Conservation (phyloP, 805 yeast species). For the Blastobotrys robertii region DNA sequence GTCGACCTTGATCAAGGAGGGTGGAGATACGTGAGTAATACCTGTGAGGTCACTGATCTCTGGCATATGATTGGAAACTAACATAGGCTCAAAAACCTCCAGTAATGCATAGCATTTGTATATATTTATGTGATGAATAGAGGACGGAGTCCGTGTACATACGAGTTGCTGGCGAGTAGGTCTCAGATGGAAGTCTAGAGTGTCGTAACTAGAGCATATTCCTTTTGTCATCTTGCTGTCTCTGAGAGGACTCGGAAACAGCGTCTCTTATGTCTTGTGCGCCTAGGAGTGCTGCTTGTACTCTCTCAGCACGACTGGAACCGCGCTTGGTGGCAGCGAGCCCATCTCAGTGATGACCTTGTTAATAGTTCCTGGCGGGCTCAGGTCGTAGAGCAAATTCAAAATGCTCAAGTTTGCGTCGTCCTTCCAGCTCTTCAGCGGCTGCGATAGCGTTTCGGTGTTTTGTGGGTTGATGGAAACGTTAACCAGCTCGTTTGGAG, state of each 20-base stretch:
- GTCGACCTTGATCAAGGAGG: conserved; percentile 51
- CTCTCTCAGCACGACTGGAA: conserved; percentile 92
- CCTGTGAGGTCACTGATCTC: too few relatives aligned
- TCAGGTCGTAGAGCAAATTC: conserved; percentile 84
- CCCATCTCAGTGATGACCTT: conserved; percentile 96
- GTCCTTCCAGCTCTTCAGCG: conserved; percentile 16
- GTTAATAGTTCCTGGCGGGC: conserved; percentile 88
- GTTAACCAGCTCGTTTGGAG: conserved; percentile 25
- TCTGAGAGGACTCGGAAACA: neutral
- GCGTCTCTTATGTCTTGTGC: too few relatives aligned
- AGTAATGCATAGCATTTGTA: neutral
- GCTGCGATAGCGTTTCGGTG: conserved; percentile 12
- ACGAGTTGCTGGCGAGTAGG: too few relatives aligned
- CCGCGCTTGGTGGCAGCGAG: conserved; percentile 94
- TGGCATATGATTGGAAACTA: too few relatives aligned
- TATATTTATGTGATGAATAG: too few relatives aligned
- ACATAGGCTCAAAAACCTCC: neutral
- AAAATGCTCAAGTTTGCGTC: conserved; percentile 49
- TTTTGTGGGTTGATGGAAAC: conserved; percentile 20
- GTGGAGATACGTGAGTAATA: conserved; percentile 17
- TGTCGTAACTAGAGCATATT: too few relatives aligned
- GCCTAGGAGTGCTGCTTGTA: conserved; percentile 39
- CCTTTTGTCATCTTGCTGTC: neutral
- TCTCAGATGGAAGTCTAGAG: too few relatives aligned
- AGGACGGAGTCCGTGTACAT: too few relatives aligned